Evolutionary conservation across 169 alveolate species (phyloP), one percentile per base, ranked within the genome.

Genomic region (Cryptosporidium viatorum): DNA sequence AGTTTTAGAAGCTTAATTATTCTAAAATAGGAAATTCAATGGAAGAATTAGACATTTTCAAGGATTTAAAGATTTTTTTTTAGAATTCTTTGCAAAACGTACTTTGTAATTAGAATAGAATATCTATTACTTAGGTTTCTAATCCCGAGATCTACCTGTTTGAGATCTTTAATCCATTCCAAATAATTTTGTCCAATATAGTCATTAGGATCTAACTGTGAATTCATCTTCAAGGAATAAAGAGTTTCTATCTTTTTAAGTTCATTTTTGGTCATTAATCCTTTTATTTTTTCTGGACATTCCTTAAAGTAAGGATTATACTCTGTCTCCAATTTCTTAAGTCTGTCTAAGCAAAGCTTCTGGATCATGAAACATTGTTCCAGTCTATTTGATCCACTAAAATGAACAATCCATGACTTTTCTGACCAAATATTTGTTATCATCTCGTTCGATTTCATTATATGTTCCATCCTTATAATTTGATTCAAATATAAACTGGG

Each of bases 331-430:
- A 55, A 55, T n/a, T 23, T 26, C 3, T 21, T 39, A 37, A 48
- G 18, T 12, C 51, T 59, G 21, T 26, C 69, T 23, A 21, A n/a
- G 29, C 86, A 73, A n/a, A 73, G 29, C 31, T 58, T 73, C 2
- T 73, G 68, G 5, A 73, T 52, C 71, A 73, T 51, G 35, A 51
- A 73, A 9, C 37, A 37, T 23, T 73, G 86, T 37, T 73, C 86
- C 3, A 65, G 52, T 9, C 39, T 16, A 62, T 80, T 80, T 0
- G 89, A 59, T 16, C 89, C 89, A 80, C 89, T 80, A 37, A 80
- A 80, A 29, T 80, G 89, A 23, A 59, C 8, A 45, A 65, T 80
- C 89, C 89, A 80, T 3, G 80, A 12, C 21, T 62, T 18, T 23
- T 29, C 29, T 29, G 18, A 29, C 59, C 62, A 55, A 62, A 5